Percentiles rank a stretch among this genome's conserved stretches.
phyloP scores from a whole-genome alignment of 306 rosid species.

The Dalbergia cultrata region DNA sequence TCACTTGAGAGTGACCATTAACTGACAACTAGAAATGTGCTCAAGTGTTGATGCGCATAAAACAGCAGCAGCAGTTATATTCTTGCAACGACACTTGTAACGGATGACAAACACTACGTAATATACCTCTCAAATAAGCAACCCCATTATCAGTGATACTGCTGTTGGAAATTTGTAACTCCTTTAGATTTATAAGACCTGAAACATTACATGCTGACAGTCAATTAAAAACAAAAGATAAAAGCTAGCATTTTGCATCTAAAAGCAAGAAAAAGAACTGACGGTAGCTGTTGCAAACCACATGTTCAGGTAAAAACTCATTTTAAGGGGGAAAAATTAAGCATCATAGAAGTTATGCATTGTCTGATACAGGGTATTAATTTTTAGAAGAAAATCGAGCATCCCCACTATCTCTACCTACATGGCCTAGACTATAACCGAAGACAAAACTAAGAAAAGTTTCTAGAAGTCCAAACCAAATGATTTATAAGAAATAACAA shows the following conservation, averaged over 20 bases:
- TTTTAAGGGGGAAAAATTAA: not conserved
- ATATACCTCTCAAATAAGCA: slow-evolving; percentile 69
- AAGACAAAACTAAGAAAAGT: not conserved
- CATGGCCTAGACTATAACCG: not conserved
- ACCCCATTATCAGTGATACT: slow-evolving; percentile 67
- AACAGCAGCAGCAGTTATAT: slow-evolving; percentile 36
- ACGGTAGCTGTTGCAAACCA: slow-evolving; percentile 1
- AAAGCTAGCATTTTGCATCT: slow-evolving; percentile 13
- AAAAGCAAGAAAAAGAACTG: slow-evolving; percentile 34
- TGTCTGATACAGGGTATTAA: not conserved
- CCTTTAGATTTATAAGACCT: slow-evolving; percentile 69
- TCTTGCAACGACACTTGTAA: slow-evolving; percentile 4
- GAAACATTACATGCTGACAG: slow-evolving; percentile 41
- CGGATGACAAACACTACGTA: slow-evolving; percentile 19
- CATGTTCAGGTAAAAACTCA: slow-evolving; percentile 6
- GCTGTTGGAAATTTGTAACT: slow-evolving; percentile 67
- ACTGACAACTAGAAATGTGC: slow-evolving; percentile 24
- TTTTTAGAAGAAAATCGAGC: not conserved
- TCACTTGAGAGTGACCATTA: not conserved
- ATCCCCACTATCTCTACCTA: not conserved
- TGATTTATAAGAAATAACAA: not conserved
- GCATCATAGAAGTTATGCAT: not conserved
- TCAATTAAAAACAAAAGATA: slow-evolving; percentile 30
- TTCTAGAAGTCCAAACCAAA: not conserved
- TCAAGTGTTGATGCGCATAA: slow-evolving; percentile 33